These are phyloP conservation scores for Magnaporthales sp. DNA, from an alignment of 2,329 filamentous ascomycete species.

Conservation along the genomic window DNA sequence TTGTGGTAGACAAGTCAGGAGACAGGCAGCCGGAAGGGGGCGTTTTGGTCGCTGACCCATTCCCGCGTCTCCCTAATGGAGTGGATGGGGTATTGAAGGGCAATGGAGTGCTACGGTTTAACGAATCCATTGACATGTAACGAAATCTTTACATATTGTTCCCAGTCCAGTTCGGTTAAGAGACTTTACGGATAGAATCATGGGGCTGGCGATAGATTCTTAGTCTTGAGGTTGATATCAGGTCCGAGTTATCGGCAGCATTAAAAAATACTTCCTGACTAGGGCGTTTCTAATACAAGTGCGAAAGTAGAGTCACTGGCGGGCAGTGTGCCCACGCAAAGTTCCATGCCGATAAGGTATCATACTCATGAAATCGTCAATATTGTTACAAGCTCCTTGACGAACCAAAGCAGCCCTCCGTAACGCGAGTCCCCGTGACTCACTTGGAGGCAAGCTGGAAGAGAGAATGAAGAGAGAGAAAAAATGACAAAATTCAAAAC, in stretches of 20 bases:
- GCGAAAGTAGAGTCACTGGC: background rate
- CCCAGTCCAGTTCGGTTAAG: background rate
- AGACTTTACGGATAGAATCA: background rate
- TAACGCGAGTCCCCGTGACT: background rate
- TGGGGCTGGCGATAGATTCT: background rate
- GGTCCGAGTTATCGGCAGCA: background rate
- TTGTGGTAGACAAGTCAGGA: slow-evolving; percentile 79
- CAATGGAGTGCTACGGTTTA: slow-evolving; percentile 85
- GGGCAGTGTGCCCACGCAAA: background rate
- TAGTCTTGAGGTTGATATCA: background rate
- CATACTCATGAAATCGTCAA: background rate
- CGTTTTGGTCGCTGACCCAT: slow-evolving; percentile 36
- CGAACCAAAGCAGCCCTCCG: background rate
- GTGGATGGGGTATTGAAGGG: slow-evolving; percentile 80
- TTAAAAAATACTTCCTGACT: background rate
- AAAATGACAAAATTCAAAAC: background rate
- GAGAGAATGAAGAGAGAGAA: background rate
- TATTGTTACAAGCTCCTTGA: background rate
- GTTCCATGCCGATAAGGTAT: background rate
- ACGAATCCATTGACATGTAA: slow-evolving; percentile 75
- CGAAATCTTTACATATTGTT: background rate
- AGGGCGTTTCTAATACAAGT: background rate
- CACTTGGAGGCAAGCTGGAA: background rate
- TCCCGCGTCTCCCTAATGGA: slow-evolving; percentile 61
- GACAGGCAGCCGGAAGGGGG: slow-evolving; percentile 32